Evolutionary conservation across 2,329 filamentous ascomycete genomes (phyloP), one percentile per base, ranked within the genome.

Genomic region (Coleophoma crateriformis): DNA sequence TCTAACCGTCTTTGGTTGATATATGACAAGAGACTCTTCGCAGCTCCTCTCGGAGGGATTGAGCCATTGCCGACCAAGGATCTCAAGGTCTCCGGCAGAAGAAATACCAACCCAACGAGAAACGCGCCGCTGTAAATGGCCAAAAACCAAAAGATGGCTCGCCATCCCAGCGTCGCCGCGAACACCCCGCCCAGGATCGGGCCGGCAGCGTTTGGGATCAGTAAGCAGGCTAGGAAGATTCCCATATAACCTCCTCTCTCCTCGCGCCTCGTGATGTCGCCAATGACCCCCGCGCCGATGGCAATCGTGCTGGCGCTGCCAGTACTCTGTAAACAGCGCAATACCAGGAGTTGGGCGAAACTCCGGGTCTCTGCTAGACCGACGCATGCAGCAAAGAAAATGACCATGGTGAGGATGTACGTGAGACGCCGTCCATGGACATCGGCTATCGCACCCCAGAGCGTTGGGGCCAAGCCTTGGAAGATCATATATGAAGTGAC

Each of bases 191-290:
- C 76, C 8, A 79, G 65, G 0, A 75, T 65, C 0, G 77, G 76
- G 0, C 73, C 73, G 3, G 77, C 55, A 1, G 72, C 4, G 69
- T 71, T 0, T 65, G 68, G 2, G 73, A 59, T 48, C 74, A 49
- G 14, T 33, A 43, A 22, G 15, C 56, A 48, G 46, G 54, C 48
- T 37, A 48, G 35, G 17, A 81, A 78, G 52, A 82, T 75, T 44
- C 79, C 85, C 69, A 90, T 84, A 61, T 86, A 90, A 46, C 76
- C 83, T 52, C 84, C 49, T 39, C 57, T 68, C 59, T 88, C 83
- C 2, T 75, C 76, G 2, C 76, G 75, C 0, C 79, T 84, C 12
- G 79, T 71, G 7, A 85, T 69, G 58, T 88, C 85, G 1, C 80
- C 79, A 2, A 87, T 75, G 1, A 87, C 76, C 0, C 78, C 84